A percentile compares a stretch with the other conserved stretches of the same genome.
Evolutionary conservation across 176 grass and related monocot genomes (phyloP).

Genomic region (Aegilops sharonensis): DNA sequence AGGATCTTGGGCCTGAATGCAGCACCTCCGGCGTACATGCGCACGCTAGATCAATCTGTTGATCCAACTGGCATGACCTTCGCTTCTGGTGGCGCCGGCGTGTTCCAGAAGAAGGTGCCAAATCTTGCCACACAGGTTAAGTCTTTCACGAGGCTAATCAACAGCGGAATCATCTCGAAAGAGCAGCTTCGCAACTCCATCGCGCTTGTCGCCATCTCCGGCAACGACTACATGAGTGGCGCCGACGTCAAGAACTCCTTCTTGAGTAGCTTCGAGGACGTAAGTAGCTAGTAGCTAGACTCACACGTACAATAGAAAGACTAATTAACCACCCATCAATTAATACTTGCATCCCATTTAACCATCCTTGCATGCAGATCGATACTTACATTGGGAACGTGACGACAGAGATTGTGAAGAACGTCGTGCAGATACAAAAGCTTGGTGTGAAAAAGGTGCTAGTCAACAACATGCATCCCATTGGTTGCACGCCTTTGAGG

Average conservation of each 20-base stretch:
- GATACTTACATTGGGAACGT: not conserved
- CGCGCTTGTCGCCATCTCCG: conserved; percentile 31
- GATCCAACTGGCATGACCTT: conserved; percentile 56
- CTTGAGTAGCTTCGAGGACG: not conserved
- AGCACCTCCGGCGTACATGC: not conserved
- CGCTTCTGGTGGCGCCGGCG: conserved; percentile 23
- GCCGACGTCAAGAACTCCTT: not conserved
- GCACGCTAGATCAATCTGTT: too few species aligned
- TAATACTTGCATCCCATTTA: too few species aligned
- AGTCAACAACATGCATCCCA: conserved; percentile 32
- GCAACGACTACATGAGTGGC: conserved; percentile 19
- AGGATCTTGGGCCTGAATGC: not conserved
- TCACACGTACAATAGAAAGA: not conserved
- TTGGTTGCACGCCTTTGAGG: conserved; percentile 28
- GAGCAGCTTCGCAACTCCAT: not conserved
- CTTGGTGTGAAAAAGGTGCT: conserved; percentile 28
- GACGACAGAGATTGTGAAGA: not conserved
- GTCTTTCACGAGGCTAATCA: not conserved
- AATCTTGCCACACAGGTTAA: not conserved
- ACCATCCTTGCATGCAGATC: not conserved
- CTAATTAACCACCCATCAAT: too few species aligned
- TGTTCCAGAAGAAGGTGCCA: conserved; percentile 12
- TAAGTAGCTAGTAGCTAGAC: not conserved
- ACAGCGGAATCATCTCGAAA: not conserved
- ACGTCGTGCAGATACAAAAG: not conserved